Percentiles rank a stretch among this genome's conserved stretches.
Evolutionary conservation across 2,329 filamentous ascomycete species (phyloP).

Genomic region (Xylariales sp.): DNA sequence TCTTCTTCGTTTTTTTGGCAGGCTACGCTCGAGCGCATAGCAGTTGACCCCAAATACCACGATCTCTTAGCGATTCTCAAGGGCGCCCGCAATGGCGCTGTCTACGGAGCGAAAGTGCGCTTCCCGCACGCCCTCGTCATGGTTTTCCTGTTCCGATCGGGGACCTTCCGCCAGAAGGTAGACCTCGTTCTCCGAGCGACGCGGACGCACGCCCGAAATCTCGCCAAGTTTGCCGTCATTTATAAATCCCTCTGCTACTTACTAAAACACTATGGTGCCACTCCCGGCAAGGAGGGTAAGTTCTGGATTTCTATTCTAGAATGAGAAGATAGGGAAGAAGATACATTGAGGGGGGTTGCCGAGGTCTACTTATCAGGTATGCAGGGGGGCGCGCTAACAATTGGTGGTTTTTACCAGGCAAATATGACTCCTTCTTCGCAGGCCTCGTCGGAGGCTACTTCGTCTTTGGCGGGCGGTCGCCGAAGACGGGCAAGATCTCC

Average conservation of each 20-base stretch:
- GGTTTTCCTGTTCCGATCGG: conserved; percentile 93
- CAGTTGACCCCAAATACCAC: conserved; percentile 80
- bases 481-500: conserved; percentile 64
- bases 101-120: conserved; percentile 95
- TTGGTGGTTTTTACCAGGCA: conserved; percentile 41
- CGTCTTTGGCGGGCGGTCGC: conserved; percentile 71
- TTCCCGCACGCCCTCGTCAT: conserved; percentile 98
- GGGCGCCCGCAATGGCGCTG: conserved; percentile 90
- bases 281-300: conserved; percentile 55
- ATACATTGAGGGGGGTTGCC: too few species aligned
- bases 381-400: conserved; percentile 9
- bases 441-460: conserved; percentile 87
- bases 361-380: too few species aligned
- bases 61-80: conserved; percentile 83
- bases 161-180: conserved; percentile 77
- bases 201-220: conserved; percentile 82
- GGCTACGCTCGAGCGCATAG: conserved; percentile 61
- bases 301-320: conserved; percentile 5
- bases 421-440: conserved; percentile 80
- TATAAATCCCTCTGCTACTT: conserved; percentile 82
- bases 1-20: not conserved
- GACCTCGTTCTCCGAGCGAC: conserved; percentile 80
- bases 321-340: not conserved
- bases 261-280: conserved; percentile 58
- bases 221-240: conserved; percentile 84